Evolutionary conservation across 1,284 basidiomycete species (phyloP).

Genomic region (Cryptococcus deneoformans): DNA sequence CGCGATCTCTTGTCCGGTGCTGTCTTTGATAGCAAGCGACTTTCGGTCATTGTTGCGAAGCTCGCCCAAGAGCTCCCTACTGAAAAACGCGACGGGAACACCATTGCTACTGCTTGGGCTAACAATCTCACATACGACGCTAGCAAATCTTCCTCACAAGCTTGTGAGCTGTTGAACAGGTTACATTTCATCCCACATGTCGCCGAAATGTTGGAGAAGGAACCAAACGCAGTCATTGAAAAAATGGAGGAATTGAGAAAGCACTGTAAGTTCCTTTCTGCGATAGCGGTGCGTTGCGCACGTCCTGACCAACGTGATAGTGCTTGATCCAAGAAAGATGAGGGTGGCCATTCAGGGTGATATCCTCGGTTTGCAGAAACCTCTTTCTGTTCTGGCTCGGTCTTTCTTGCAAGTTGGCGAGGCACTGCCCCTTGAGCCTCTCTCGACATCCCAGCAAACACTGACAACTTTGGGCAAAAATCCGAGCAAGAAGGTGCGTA

Average conservation of each 20-base stretch:
- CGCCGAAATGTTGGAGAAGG: conserved; percentile 61
- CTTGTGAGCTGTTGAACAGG: conserved; percentile 69
- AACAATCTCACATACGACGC: conserved; percentile 66
- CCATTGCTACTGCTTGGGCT: conserved; percentile 72
- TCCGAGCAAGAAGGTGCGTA: conserved; percentile 65
- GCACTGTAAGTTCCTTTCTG: conserved; percentile 56
- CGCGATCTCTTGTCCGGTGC: conserved; percentile 82
- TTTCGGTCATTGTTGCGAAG: conserved; percentile 85
- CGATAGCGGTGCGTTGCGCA: neutral
- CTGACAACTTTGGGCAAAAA: conserved; percentile 71
- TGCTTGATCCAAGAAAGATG: conserved; percentile 73
- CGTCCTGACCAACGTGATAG: conserved; percentile 49
- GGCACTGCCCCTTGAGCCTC: conserved; percentile 61
- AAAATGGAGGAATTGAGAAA: conserved; percentile 71
- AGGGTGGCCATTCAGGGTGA: conserved; percentile 88
- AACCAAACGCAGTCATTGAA: conserved; percentile 60
- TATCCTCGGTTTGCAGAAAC: conserved; percentile 66
- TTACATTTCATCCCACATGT: conserved; percentile 77
- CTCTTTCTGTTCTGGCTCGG: conserved; percentile 66
- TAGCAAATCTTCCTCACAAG: conserved; percentile 67
- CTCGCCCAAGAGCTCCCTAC: conserved; percentile 89
- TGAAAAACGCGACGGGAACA: conserved; percentile 84
- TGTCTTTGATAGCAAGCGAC: conserved; percentile 79
- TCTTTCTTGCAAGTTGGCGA: conserved; percentile 65
- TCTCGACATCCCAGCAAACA: conserved; percentile 67